Evolutionary conservation across 345 rosid species (phyloP), one percentile per base, ranked within the genome.

Genomic region (Adansonia digitata): DNA sequence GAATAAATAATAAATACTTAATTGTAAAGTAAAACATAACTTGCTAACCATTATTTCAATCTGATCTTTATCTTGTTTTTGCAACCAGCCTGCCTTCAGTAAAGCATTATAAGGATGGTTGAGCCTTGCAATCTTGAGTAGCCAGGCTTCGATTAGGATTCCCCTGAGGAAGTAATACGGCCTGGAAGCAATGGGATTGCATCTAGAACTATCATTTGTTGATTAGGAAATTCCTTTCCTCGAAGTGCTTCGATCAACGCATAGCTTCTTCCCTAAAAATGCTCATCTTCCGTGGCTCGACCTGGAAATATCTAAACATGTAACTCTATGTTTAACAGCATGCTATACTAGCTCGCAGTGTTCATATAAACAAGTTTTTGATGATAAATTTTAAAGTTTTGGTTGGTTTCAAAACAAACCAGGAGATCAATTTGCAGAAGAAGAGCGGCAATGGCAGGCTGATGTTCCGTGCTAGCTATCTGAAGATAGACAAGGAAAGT

Each of bases 201-300:
- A 56, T 88, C 82, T 35, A 90, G 77, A 42, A 87, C 90, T 76
- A 77, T 78, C 84, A 81, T 82, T 77, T 90, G 92, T 73, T 77
- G 80, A 63, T 82, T 80, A 20, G 88, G 79, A 45, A 90, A 88
- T 43, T 90, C 89, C 82, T 82, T 86, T 76, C 76, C 85, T 39
- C 72, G 84, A 66, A 90, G 86, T 60, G 85, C 82, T 77, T 90
- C 89, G 52, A 85, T 84, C 64, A 90, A 73, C 64, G 84, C 82
- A 83, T 63, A 12, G 90, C 88, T 77, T 88, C 94, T 86, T 90
- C 94, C 74, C 92, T 85, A 75, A 86, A 90, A 63, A 90, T 86
- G 83, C 94, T 90, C 92, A 88, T 90, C 80, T 90, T 84, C 60
- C 79, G 80, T n/a, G 94, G 94, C 83, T 90, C 90, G 5, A 46